Base-by-base conservation (phyloP, 495 filamentous ascomycete species). In the Neurospora sp. region DNA sequence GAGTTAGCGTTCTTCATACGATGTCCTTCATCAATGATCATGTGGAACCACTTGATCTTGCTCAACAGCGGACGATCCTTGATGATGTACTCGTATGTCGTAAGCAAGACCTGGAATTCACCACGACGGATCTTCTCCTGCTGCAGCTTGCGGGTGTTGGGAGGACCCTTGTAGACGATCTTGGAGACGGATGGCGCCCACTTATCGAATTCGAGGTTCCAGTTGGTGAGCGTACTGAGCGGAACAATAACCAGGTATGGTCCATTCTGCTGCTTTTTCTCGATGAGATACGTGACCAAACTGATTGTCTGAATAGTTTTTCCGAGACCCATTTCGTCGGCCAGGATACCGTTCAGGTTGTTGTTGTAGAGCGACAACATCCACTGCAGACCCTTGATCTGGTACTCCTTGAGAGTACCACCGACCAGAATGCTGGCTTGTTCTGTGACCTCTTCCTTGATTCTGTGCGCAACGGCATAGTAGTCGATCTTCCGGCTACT, bases 281-380 rank as follows among this genome's bases (percentile, higher is more conserved):
- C 95, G 76, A 98, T 98, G 74, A 99, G 91, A 80, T 98, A 93
- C 5, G 96, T 98, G 75, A 99, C 90, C 84, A 99, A 86, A 86
- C 93, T 96, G 85, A 99, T 99, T 49, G 96, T 98, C 85, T 99
- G 96, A 76, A 99, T 99, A 0, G 96, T 99, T 84, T 99, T 99
- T 79, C 96, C 96, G 74, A 99, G 93, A 90, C 96, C 96, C 96
- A 99, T 99, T 84, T 99, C 96, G 77, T 99, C 96, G 70, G 96
- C 96, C 75, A 99, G 85, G 76, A 99, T 98, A 88, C 96, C 96
- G 81, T 98, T 98, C 74, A 99, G 88, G 82, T 97, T 98, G 87
- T 99, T 99, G 89, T 98, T 98, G 85, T 98, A 99, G 31, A 99
- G 88, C 16, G 96, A 99, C 72, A 98, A 89, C 96, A 99, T 98